Conservation (phyloP, 2,329 filamentous ascomycete genomes). For the Calonectria montana region DNA sequence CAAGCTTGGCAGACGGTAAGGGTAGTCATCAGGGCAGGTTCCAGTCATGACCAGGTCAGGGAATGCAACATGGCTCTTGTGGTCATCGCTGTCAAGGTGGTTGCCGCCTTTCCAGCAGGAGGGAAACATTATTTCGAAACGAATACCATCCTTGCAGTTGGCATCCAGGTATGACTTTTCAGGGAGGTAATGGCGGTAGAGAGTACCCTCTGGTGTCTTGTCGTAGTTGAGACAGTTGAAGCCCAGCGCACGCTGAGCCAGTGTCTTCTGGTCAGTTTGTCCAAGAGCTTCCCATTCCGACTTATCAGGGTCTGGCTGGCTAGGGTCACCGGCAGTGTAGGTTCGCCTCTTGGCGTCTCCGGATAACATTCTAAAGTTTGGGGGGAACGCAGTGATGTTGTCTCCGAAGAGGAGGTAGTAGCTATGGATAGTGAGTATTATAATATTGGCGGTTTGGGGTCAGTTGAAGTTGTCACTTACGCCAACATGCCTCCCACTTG, state of each 20-base stretch:
- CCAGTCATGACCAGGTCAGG: constrained; percentile 82
- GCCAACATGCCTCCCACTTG: constrained; percentile 87
- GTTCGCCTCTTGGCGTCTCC: constrained; percentile 76
- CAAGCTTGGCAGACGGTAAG: constrained; percentile 76
- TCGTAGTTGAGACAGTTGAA: constrained; percentile 96
- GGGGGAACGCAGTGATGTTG: constrained; percentile 79
- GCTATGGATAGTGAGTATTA: constrained; percentile 52
- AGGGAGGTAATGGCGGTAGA: constrained; percentile 85
- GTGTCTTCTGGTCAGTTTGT: constrained; percentile 73
- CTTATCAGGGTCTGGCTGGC: constrained; percentile 72
- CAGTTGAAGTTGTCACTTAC: constrained; percentile 63
- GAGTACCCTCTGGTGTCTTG: constrained; percentile 73
- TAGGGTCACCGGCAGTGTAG: constrained; percentile 76
- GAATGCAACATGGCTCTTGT: constrained; percentile 79
- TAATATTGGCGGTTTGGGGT: not conserved
- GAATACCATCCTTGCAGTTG: constrained; percentile 84
- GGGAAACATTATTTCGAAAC: constrained; percentile 88
- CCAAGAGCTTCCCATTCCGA: constrained; percentile 75
- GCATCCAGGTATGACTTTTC: constrained; percentile 82
- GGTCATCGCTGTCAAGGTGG: constrained; percentile 65
- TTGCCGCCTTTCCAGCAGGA: constrained; percentile 88
- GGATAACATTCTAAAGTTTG: constrained; percentile 84
- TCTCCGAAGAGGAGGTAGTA: constrained; percentile 84
- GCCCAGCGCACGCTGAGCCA: constrained; percentile 85
- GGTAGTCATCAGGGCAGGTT: constrained; percentile 76